Percentiles rank a stretch among this genome's conserved stretches.
phyloP scores from a whole-genome alignment of 2,329 filamentous ascomycete species.

The Aureobasidium pullulans region DNA sequence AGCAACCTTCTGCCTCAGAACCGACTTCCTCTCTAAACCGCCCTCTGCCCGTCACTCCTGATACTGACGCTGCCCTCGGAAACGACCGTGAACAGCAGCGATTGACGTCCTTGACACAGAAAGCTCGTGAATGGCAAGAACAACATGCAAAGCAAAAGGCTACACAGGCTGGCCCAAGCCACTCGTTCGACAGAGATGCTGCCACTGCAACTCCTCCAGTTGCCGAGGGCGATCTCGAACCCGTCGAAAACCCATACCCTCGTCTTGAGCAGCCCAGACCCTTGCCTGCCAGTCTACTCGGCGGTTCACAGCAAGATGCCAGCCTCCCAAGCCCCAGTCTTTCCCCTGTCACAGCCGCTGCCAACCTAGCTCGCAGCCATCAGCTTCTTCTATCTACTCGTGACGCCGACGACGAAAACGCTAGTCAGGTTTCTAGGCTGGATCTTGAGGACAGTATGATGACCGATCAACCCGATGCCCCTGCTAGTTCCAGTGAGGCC shows the following conservation, averaged over 20 bases:
- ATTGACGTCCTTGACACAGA: background rate
- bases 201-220: constrained; percentile 64
- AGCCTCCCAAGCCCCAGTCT: constrained; percentile 91
- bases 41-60: constrained; percentile 26
- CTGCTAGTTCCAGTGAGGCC: background rate
- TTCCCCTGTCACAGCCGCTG: constrained; percentile 79
- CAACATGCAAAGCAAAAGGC: constrained; percentile 6
- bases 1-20: background rate
- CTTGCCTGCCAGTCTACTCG: constrained; percentile 51
- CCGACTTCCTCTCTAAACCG: background rate
- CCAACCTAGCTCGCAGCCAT: constrained; percentile 42
- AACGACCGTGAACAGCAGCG: background rate
- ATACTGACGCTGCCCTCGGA: constrained; percentile 22
- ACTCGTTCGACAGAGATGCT: background rate
- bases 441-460: constrained; percentile 25
- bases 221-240: constrained; percentile 62
- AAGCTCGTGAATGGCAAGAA: constrained; percentile 11
- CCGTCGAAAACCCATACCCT: constrained; percentile 28
- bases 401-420: constrained; percentile 23
- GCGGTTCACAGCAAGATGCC: constrained; percentile 71
- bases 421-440: constrained; percentile 26
- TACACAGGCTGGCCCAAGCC: background rate
- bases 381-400: constrained; percentile 13
- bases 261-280: constrained; percentile 18
- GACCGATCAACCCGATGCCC: background rate